Evolutionary conservation across 2,329 filamentous ascomycete species (phyloP).

Genomic region (Talaromyces funiculosus): DNA sequence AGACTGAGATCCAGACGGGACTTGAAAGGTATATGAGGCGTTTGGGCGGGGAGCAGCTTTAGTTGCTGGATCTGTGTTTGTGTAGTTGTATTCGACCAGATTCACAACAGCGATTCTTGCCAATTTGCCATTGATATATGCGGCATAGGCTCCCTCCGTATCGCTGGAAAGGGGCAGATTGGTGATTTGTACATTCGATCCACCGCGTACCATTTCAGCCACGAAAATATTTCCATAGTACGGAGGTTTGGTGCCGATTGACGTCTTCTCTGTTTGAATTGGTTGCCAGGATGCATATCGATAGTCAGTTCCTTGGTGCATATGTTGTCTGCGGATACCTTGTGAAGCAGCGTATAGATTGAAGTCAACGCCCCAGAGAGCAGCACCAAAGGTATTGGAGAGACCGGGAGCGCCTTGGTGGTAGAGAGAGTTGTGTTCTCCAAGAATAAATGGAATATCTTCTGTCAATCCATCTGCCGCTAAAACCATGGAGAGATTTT

Average conservation of each 20-base stretch:
- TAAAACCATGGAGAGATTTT: neutral
- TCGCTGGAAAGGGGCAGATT: constrained; percentile 9
- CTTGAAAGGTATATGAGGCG: constrained; percentile 18
- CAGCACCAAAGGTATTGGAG: constrained; percentile 13
- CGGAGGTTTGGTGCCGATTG: constrained; percentile 7
- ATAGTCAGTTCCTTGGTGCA: constrained; percentile 10
- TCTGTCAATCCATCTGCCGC: neutral
- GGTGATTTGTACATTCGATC: constrained; percentile 6
- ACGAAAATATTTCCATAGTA: constrained; percentile 13
- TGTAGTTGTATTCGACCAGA: constrained; percentile 12
- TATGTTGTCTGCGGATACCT: constrained; percentile 6
- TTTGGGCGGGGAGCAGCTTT: constrained; percentile 14
- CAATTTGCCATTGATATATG: constrained; percentile 8
- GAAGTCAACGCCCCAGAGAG: constrained; percentile 13
- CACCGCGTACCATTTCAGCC: constrained; percentile 9
- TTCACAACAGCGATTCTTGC: constrained; percentile 11
- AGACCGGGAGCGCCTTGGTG: constrained; percentile 12
- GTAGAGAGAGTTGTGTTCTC: constrained; percentile 11
- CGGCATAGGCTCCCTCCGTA: constrained; percentile 13
- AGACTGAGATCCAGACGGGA: constrained; percentile 10
- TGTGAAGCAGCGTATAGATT: constrained; percentile 6
- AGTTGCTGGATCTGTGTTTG: neutral
- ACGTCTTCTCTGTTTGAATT: constrained; percentile 1
- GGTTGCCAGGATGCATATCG: constrained; percentile 12
- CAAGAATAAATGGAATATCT: constrained; percentile 9